Evolutionary conservation across 2,329 filamentous ascomycete species (phyloP).

Genomic region (Mycosphaerelloides madeirae): DNA sequence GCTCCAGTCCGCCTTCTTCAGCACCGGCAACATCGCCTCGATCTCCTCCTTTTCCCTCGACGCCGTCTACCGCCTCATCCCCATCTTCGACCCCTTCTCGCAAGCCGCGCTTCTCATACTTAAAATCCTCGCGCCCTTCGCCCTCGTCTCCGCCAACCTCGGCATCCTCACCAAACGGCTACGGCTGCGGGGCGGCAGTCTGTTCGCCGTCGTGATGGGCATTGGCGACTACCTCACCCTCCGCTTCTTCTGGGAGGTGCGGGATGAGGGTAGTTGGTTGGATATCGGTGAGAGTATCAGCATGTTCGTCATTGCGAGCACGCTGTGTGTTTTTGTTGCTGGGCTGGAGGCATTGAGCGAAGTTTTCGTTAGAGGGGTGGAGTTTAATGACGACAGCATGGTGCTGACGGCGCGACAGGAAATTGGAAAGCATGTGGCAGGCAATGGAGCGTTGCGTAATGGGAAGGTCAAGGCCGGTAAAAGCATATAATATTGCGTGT

Average conservation of each 20-base stretch:
- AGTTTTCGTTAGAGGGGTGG: conserved; percentile 73
- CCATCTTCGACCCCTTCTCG: conserved; percentile 88
- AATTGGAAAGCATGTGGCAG: not conserved
- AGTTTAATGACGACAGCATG: conserved; percentile 47
- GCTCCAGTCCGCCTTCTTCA: conserved; percentile 93
- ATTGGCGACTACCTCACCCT: conserved; percentile 87
- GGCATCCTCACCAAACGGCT: conserved; percentile 83
- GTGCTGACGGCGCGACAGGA: not conserved
- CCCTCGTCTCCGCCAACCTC: conserved; percentile 85
- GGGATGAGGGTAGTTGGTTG: conserved; percentile 93
- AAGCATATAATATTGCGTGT: too few relatives aligned
- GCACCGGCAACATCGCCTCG: conserved; percentile 92
- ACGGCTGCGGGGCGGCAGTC: conserved; percentile 75
- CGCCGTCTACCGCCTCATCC: conserved; percentile 78
- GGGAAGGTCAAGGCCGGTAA: too few relatives aligned
- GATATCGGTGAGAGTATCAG: conserved; percentile 97
- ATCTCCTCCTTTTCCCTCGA: conserved; percentile 91
- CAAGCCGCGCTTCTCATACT: conserved; percentile 82
- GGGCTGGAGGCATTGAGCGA: conserved; percentile 80
- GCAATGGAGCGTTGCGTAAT: not conserved
- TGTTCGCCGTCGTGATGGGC: conserved; percentile 94
- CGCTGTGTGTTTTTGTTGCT: conserved; percentile 86
- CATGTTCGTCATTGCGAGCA: conserved; percentile 88
- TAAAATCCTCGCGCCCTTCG: conserved; percentile 91
- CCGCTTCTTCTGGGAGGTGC: conserved; percentile 96